These are phyloP conservation scores for Luzula sylvatica DNA, from an alignment of 176 grass and related monocot genomes.

Conservation along the genomic window DNA sequence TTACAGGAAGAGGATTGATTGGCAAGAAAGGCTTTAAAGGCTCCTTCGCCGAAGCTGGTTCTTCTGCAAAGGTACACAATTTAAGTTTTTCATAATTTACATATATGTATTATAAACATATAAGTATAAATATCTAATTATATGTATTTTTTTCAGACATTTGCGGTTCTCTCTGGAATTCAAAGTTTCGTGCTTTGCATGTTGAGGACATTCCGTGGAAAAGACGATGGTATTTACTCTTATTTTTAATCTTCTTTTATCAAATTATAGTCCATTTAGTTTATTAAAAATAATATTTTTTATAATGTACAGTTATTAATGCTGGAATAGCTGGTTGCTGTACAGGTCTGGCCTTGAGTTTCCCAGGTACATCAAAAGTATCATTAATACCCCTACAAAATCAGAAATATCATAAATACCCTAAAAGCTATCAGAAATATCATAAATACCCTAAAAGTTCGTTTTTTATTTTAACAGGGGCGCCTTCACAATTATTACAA, in stretches of 20 bases:
- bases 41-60: constrained; percentile 63
- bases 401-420: no score
- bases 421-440: no score
- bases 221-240: constrained; percentile 72
- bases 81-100: no score
- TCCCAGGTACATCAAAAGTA: constrained; percentile 48
- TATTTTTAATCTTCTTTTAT: constrained; percentile 5
- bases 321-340: constrained; percentile 85
- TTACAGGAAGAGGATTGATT: constrained; percentile 76
- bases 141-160: constrained; percentile 47
- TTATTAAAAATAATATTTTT: constrained; percentile 22
- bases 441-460: no score
- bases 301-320: constrained; percentile 49
- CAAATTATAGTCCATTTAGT: constrained; percentile 15
- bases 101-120: neutral
- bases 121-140: neutral
- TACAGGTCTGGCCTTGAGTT: constrained; percentile 86
- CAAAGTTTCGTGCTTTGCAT: constrained; percentile 87
- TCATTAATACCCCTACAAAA: no score
- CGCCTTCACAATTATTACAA: constrained; percentile 63
- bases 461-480: constrained; percentile 27
- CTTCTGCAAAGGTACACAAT: constrained; percentile 73
- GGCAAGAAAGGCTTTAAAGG: constrained; percentile 81
- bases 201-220: constrained; percentile 75
- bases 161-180: constrained; percentile 85